A percentile compares a stretch with the other conserved stretches of the same genome.
Evolutionary conservation across 371 early-diverging fungal genomes (phyloP).

Genomic region (Smittium culicis): DNA sequence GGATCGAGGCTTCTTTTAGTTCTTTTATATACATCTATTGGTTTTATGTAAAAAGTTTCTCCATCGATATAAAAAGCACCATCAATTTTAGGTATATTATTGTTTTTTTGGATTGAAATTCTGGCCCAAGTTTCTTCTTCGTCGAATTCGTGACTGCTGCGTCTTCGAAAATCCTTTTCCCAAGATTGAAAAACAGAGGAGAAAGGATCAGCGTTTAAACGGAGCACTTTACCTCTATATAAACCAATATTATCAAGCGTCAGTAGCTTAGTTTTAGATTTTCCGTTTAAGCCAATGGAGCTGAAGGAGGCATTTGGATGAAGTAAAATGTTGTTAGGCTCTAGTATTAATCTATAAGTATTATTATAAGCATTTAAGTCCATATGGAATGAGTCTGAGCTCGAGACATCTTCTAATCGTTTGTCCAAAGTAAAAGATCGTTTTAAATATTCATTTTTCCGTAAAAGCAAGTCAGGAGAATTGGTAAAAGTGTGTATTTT

Average conservation of each 20-base stretch:
- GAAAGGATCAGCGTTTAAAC: constrained; percentile 18
- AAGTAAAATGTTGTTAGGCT: constrained; percentile 55
- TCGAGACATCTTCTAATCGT: constrained; percentile 18
- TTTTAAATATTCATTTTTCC: no score
- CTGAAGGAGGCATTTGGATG: constrained; percentile 46
- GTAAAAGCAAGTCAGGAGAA: no score
- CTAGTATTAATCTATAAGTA: constrained; percentile 51
- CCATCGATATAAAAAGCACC: constrained; percentile 43
- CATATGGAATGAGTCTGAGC: constrained; percentile 47
- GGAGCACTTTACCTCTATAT: constrained; percentile 43
- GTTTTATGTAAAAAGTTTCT: constrained; percentile 48
- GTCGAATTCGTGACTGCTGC: constrained; percentile 28
- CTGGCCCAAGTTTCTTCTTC: constrained; percentile 52
- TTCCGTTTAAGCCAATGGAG: constrained; percentile 19
- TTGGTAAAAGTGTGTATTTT: constrained; percentile 5
- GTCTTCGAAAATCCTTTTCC: constrained; percentile 20
- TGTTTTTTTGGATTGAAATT: constrained; percentile 38
- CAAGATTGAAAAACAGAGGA: constrained; percentile 18
- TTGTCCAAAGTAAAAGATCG: constrained; percentile 2
- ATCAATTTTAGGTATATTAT: constrained; percentile 37
- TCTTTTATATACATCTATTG: constrained; percentile 37
- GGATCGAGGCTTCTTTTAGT: constrained; percentile 45
- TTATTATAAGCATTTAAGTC: constrained; percentile 50
- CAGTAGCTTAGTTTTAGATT: constrained; percentile 15
- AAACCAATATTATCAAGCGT: constrained; percentile 35